A percentile compares a stretch with the other conserved stretches of the same genome.
These are phyloP conservation scores for Hygrophoropsis aurantiaca DNA, from an alignment of 768 basidiomycete species.

Conservation along the genomic window DNA sequence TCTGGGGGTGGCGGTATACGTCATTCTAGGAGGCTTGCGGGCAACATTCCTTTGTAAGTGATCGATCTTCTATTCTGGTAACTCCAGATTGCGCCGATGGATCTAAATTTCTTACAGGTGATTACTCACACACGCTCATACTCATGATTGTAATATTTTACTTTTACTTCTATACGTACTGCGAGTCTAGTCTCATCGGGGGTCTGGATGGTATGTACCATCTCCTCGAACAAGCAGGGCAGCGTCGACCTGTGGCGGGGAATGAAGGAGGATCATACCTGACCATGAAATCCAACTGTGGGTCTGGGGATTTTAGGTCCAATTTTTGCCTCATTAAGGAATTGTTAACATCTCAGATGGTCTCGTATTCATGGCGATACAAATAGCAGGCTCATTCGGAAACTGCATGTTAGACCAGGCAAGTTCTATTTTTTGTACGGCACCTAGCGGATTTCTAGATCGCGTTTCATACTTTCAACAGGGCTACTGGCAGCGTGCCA, in stretches of 20 bases:
- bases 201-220: slow-evolving; percentile 16
- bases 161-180: slow-evolving; percentile 19
- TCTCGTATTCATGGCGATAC: slow-evolving; percentile 42
- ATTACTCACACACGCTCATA: slow-evolving; percentile 30
- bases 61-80: slow-evolving; percentile 4
- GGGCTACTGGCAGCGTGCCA: slow-evolving; percentile 34
- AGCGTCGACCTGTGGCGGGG: slow-evolving; percentile 7
- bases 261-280: slow-evolving; percentile 13
- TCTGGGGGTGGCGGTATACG: slow-evolving; percentile 22
- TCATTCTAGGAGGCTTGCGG: slow-evolving; percentile 16
- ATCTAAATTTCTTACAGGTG: no score
- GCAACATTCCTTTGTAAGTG: slow-evolving; percentile 20
- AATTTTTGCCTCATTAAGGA: slow-evolving; percentile 19
- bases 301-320: neutral
- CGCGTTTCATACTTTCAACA: slow-evolving; percentile 25
- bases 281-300: slow-evolving; percentile 14
- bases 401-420: neutral
- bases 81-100: no score
- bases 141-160: slow-evolving; percentile 27
- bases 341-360: slow-evolving; percentile 18
- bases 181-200: slow-evolving; percentile 28
- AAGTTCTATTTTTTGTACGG: slow-evolving; percentile 4
- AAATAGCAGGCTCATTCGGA: slow-evolving; percentile 35
- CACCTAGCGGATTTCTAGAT: slow-evolving; percentile 29
- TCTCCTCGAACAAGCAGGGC: slow-evolving; percentile 11